A percentile compares a stretch with the other conserved stretches of the same genome.
phyloP scores from a whole-genome alignment of 176 grass and related monocot genomes.

The Pontederia paniculata region DNA sequence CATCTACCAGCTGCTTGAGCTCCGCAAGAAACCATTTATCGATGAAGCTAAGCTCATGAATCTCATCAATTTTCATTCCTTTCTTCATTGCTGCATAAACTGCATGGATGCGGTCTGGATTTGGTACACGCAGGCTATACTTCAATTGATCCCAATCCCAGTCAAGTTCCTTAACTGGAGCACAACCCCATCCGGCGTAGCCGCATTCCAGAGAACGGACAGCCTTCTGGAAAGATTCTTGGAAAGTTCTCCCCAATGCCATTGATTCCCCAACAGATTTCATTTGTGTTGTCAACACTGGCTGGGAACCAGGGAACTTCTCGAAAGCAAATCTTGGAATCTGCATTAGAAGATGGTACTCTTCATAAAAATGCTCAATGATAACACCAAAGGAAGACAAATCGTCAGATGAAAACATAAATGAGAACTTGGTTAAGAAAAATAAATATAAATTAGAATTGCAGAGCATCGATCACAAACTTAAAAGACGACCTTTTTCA shows the following conservation, averaged over 20 bases:
- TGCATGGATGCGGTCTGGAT: constrained; percentile 74
- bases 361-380: no score
- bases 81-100: constrained; percentile 68
- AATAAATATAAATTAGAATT: no score
- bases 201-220: constrained; percentile 74
- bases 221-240: constrained; percentile 92
- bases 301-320: constrained; percentile 86
- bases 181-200: constrained; percentile 83
- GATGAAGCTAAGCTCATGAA: constrained; percentile 66
- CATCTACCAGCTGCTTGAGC: constrained; percentile 61
- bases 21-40: constrained; percentile 80
- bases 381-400: background rate
- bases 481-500: no score
- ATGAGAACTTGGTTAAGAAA: background rate
- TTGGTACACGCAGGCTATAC: constrained; percentile 68
- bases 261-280: constrained; percentile 94
- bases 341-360: constrained; percentile 32
- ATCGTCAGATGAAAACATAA: background rate
- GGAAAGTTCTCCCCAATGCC: constrained; percentile 78
- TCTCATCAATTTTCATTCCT: constrained; percentile 71
- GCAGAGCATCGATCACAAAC: no score
- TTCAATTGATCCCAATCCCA: constrained; percentile 85
- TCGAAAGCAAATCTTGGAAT: constrained; percentile 93
- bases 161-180: constrained; percentile 68
- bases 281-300: constrained; percentile 85